phyloP scores from a whole-genome alignment of 2,329 filamentous ascomycete species.

The Trichoderma hamatum region DNA sequence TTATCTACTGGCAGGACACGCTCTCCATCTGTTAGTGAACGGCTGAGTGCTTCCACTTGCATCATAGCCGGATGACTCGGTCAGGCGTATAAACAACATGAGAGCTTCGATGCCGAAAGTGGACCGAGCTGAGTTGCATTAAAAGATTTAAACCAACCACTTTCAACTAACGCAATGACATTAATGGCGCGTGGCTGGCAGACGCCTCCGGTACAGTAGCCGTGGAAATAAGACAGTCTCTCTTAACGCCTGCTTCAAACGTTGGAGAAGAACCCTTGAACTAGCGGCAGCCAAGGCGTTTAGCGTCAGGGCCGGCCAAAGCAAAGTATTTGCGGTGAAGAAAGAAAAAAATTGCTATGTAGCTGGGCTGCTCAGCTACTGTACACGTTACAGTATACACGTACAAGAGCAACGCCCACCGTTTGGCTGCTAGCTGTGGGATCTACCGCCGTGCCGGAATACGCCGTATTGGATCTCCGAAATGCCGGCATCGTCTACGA shows the following conservation, averaged over 20 bases:
- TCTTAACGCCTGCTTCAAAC: neutral
- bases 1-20: neutral
- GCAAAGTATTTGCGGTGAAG: neutral
- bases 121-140: neutral
- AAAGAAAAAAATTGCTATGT: neutral
- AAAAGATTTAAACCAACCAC: neutral
- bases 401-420: too few species aligned
- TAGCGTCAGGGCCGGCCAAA: neutral
- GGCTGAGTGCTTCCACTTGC: neutral
- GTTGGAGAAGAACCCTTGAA: neutral
- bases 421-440: neutral
- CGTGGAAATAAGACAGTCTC: too few species aligned
- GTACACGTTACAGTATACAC: too few species aligned
- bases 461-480: neutral
- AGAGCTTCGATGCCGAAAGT: neutral
- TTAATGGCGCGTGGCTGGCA: neutral
- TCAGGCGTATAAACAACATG: neutral
- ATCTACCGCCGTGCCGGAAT: neutral
- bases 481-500: neutral
- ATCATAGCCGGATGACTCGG: constrained; percentile 12
- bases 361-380: neutral
- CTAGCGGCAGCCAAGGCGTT: neutral
- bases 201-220: neutral
- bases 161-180: neutral
- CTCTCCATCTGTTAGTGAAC: neutral